Evolutionary conservation across 73 alveolate genomes (phyloP), one percentile per base, ranked within the genome.

Genomic region (Paraurostyla sp.): DNA sequence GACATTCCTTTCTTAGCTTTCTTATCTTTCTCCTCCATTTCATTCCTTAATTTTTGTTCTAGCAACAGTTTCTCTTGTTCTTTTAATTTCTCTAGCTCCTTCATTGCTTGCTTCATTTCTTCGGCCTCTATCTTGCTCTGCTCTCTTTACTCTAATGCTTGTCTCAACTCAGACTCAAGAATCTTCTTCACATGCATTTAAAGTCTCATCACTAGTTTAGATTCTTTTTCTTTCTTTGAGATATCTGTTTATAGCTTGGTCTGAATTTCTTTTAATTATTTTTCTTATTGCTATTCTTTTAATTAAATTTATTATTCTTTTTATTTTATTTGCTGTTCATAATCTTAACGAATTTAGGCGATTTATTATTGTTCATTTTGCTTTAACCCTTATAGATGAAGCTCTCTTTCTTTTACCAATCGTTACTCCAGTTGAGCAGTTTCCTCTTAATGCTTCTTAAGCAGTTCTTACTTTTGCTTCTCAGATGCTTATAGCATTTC

Each of bases 1-100:
- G 86, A 73, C 35, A 51, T 73, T 18, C 11, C 86, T 30, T 73
- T 73, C 16, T 73, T 73, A 6, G 0, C 9, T n/a, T 18, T 48
- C 51, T 73, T 73, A 15, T 16, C 33, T 30, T 73, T 46, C 4
- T n/a, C 71, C 29, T 33, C 7, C 25, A 6, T 6, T 49, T 73
- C 43, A 22, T 73, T 29, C 27, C 51, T 73, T 22, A 73, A 25
- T 25, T 29, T 43, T 22, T 18, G 6, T 23, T 22, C 71, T 4
- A 48, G 2, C 7, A 13, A 11, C 20, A 0, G 0, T 22, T 32
- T 11, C 46, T 73, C 71, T 25, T 73, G 33, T 13, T 43, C 50
- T 45, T 73, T 73, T 29, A 69, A 11, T 69, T 32, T 15, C 23
- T 69, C 59, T 43, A 20, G 42, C 4, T 69, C 7, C 3, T 18